Percentiles rank a stretch among this genome's conserved stretches.
Conservation (phyloP, 2,329 filamentous ascomycete species). For the Purpureocillium lavendulum region DNA sequence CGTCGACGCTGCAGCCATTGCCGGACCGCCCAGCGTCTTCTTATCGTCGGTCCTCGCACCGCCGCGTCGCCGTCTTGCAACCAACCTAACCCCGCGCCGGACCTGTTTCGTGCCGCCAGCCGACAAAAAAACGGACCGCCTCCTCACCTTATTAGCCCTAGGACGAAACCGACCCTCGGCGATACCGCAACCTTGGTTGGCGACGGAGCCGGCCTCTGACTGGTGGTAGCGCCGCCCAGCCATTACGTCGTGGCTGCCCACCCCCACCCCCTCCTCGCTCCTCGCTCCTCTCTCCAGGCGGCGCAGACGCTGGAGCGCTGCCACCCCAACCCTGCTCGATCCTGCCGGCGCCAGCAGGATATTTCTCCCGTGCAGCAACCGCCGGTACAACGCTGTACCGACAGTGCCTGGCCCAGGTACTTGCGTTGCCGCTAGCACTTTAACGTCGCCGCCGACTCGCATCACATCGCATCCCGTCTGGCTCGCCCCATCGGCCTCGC, state of each 20-base stretch:
- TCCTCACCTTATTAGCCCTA: background rate
- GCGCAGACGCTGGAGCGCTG: no score
- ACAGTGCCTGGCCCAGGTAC: background rate
- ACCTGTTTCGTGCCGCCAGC: no score
- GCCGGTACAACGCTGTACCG: background rate
- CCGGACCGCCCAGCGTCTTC: no score
- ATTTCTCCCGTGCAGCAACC: background rate
- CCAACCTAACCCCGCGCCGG: no score
- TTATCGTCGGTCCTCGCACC: no score
- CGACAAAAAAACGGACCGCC: no score
- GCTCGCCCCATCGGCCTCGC: no score
- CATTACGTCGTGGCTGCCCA: slow-evolving; percentile 7
- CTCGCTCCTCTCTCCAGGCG: slow-evolving; percentile 1
- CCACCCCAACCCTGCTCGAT: no score
- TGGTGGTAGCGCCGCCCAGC: slow-evolving; percentile 3
- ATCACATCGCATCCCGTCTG: no score
- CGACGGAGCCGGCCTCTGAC: slow-evolving; percentile 1
- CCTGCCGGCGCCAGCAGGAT: background rate
- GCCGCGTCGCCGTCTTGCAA: no score
- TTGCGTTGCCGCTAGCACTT: background rate
- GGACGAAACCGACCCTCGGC: slow-evolving; percentile 1
- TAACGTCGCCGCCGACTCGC: background rate
- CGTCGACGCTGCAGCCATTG: no score
- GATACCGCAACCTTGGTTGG: slow-evolving; percentile 6
- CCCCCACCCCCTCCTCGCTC: slow-evolving; percentile 1